These are phyloP conservation scores for Bjerkandera adusta DNA, from an alignment of 1,284 basidiomycete genomes.

Conservation along the genomic window DNA sequence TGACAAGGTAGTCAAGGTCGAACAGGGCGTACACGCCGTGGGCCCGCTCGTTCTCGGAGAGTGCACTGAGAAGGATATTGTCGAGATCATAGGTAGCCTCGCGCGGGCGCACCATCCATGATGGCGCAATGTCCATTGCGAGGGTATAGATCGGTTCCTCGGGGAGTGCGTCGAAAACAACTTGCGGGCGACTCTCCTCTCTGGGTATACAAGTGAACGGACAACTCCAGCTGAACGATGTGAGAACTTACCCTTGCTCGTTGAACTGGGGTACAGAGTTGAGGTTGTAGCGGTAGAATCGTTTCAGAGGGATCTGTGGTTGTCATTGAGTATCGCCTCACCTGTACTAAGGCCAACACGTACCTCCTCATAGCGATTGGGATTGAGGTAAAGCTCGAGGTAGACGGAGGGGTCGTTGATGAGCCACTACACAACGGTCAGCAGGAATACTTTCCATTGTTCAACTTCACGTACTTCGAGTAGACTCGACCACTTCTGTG, in stretches of 20 bases:
- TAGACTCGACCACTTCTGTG: conserved; percentile 83
- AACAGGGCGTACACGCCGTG: conserved; percentile 78
- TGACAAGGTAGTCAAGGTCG: conserved; percentile 86
- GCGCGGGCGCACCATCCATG: conserved; percentile 91
- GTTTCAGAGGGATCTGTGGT: conserved; percentile 82
- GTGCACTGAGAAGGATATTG: conserved; percentile 83
- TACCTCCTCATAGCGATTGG: conserved; percentile 66
- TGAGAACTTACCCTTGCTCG: conserved; percentile 57
- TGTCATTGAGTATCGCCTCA: background rate
- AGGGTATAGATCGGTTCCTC: conserved; percentile 85
- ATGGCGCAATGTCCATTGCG: conserved; percentile 83
- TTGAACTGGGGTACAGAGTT: conserved; percentile 64
- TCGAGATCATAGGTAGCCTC: conserved; percentile 93
- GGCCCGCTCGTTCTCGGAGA: conserved; percentile 52
- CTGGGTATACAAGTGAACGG: conserved; percentile 31
- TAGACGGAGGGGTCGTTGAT: conserved; percentile 60
- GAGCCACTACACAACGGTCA: conserved; percentile 44
- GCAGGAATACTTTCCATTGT: background rate
- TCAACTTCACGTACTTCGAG: conserved; percentile 51
- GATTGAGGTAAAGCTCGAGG: conserved; percentile 78
- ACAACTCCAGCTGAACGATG: background rate
- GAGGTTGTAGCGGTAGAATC: conserved; percentile 89
- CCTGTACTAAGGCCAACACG: conserved; percentile 16
- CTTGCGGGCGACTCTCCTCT: conserved; percentile 48
- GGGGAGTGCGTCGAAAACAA: conserved; percentile 54